These are phyloP conservation scores for Lithohypha guttulata DNA, from an alignment of 2,329 filamentous ascomycete species.

Conservation along the genomic window DNA sequence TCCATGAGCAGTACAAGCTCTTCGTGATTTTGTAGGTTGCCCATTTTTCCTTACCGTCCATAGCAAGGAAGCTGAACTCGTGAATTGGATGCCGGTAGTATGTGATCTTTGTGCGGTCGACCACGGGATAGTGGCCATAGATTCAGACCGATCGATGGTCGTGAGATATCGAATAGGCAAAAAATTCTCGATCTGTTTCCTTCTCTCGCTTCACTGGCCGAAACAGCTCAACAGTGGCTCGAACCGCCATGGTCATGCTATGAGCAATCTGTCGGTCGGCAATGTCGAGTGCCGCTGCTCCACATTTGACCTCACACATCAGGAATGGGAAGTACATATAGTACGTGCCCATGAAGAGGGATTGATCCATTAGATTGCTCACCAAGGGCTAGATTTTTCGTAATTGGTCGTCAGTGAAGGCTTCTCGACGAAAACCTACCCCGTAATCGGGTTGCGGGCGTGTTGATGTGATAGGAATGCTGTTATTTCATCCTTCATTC, in stretches of 20 bases:
- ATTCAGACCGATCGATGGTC: constrained; percentile 21
- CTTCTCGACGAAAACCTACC: constrained; percentile 26
- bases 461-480: constrained; percentile 22
- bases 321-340: constrained; percentile 24
- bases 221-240: constrained; percentile 33
- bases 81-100: constrained; percentile 32
- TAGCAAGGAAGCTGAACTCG: constrained; percentile 25
- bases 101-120: constrained; percentile 20
- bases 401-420: constrained; percentile 29
- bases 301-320: constrained; percentile 22
- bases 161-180: constrained; percentile 10
- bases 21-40: constrained; percentile 29
- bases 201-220: constrained; percentile 26
- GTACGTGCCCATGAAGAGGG: constrained; percentile 20
- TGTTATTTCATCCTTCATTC: constrained; percentile 27
- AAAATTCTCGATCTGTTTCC: constrained; percentile 24
- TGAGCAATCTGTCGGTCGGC: constrained; percentile 25
- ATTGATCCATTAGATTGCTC: constrained; percentile 15
- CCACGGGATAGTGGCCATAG: constrained; percentile 21
- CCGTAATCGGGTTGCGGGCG: constrained; percentile 30
- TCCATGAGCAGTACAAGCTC: constrained; percentile 30
- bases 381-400: constrained; percentile 26
- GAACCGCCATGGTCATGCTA: constrained; percentile 27
- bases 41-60: constrained; percentile 30
- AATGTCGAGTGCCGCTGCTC: constrained; percentile 20